Conservation (phyloP, 2,329 filamentous ascomycete genomes). For the Aspergillus aculeatinus region DNA sequence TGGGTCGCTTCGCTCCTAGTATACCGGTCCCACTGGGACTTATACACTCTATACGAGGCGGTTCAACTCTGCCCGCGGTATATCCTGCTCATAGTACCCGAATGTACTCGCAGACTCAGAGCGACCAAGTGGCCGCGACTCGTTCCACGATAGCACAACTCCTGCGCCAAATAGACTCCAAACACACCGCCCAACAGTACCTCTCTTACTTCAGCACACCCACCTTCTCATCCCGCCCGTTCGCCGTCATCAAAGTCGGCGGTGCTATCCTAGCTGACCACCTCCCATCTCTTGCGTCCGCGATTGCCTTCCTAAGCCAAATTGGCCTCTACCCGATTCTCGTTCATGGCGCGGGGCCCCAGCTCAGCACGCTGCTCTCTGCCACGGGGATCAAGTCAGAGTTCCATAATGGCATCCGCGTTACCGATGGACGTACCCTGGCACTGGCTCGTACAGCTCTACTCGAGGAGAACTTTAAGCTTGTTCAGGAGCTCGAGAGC, state of each 20-base stretch:
- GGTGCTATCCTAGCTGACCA: conserved; percentile 94
- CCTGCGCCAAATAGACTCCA: conserved; percentile 91
- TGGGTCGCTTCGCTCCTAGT: neutral
- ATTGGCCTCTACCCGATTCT: conserved; percentile 94
- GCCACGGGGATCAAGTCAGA: conserved; percentile 89
- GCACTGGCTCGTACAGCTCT: conserved; percentile 89
- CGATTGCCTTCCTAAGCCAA: conserved; percentile 87
- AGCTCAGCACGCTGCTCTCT: conserved; percentile 88
- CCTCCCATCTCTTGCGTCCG: conserved; percentile 84
- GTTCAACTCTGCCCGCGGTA: neutral
- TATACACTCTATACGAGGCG: neutral
- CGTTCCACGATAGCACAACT: conserved; percentile 83
- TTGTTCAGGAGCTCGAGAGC: conserved; percentile 84
- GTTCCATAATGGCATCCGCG: conserved; percentile 92
- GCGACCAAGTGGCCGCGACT: conserved; percentile 58
- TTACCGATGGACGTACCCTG: conserved; percentile 93
- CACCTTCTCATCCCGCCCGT: conserved; percentile 83
- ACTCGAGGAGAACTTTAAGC: conserved; percentile 88
- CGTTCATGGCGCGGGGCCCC: conserved; percentile 90
- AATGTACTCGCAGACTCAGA: conserved; percentile 47
- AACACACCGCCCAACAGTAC: conserved; percentile 95
- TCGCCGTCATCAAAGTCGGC: conserved; percentile 97
- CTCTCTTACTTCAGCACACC: conserved; percentile 88
- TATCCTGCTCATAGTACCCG: conserved; percentile 23
- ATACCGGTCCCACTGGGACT: neutral